These are phyloP conservation scores for Coemansia sp. DNA, from an alignment of 192 early-diverging fungal species.

Conservation along the genomic window DNA sequence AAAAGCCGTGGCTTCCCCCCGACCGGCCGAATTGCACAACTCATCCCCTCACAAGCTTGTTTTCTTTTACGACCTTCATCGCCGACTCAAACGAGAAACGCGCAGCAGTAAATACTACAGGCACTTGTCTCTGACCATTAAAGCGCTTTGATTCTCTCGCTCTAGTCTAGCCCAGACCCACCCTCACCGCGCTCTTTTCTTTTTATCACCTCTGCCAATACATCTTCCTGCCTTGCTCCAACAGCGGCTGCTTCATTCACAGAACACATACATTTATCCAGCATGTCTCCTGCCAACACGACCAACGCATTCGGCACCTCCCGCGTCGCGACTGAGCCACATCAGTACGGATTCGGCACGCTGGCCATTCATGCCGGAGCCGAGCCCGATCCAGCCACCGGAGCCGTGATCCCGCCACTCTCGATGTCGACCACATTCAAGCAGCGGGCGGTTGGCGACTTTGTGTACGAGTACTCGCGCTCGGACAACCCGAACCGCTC, in stretches of 20 bases:
- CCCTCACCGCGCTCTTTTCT: background rate
- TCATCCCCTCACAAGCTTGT: background rate
- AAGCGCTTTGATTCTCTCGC: background rate
- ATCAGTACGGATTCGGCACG: slow-evolving; percentile 75
- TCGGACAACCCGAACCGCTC: slow-evolving; percentile 77
- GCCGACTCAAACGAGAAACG: background rate
- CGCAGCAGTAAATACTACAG: background rate
- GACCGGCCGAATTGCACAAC: background rate
- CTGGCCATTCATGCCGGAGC: slow-evolving; percentile 94
- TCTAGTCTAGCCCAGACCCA: background rate
- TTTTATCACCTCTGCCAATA: too few relatives aligned
- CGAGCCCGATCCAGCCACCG: slow-evolving; percentile 83
- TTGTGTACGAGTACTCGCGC: slow-evolving; percentile 84
- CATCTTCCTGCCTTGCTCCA: too few relatives aligned
- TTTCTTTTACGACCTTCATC: background rate
- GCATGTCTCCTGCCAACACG: slow-evolving; percentile 43
- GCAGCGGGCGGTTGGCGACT: slow-evolving; percentile 88
- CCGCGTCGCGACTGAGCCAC: slow-evolving; percentile 2
- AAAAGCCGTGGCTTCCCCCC: background rate
- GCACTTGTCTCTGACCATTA: background rate
- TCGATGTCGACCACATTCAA: slow-evolving; percentile 96
- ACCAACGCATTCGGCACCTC: slow-evolving; percentile 6
- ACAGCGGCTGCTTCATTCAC: background rate
- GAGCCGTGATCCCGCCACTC: slow-evolving; percentile 96
- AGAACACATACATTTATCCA: background rate